Conservation (phyloP, 495 filamentous ascomycete species). For the Alectoria sarmentosa region DNA sequence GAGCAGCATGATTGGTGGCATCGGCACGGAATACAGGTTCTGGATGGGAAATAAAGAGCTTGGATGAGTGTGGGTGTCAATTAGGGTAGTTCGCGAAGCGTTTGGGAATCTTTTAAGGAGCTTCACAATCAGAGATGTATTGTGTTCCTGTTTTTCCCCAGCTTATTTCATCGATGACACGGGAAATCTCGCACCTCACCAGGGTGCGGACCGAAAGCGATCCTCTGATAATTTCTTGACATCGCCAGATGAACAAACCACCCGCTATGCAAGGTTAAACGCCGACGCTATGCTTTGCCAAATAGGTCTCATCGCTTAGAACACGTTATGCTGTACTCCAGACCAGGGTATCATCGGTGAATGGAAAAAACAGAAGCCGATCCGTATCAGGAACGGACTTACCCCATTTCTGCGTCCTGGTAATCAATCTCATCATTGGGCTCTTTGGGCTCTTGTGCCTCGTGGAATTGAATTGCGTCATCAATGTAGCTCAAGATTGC, state of each 20-base stretch:
- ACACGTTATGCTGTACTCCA: background rate
- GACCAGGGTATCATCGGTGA: slow-evolving; percentile 2
- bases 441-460: slow-evolving; percentile 90
- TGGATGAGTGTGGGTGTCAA: background rate
- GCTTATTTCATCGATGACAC: background rate
- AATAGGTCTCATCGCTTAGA: background rate
- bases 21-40: background rate
- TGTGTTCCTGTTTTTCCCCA: background rate
- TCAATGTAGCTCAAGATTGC: slow-evolving; percentile 95
- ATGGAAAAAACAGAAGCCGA: background rate
- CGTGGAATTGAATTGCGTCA: slow-evolving; percentile 91
- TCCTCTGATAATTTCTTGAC: background rate
- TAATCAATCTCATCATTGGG: slow-evolving; percentile 69
- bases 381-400: background rate
- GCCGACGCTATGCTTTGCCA: slow-evolving; percentile 26
- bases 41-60: background rate
- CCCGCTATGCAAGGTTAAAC: slow-evolving; percentile 2
- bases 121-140: background rate
- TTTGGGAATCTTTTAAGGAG: background rate
- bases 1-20: background rate
- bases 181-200: background rate
- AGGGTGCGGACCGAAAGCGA: background rate
- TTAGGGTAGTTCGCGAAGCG: background rate
- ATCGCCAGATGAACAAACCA: background rate
- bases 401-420: slow-evolving; percentile 42